Percentiles rank a stretch among this genome's conserved stretches.
phyloP scores from a whole-genome alignment of 257 asterid genomes.

The Apocynum venetum region DNA sequence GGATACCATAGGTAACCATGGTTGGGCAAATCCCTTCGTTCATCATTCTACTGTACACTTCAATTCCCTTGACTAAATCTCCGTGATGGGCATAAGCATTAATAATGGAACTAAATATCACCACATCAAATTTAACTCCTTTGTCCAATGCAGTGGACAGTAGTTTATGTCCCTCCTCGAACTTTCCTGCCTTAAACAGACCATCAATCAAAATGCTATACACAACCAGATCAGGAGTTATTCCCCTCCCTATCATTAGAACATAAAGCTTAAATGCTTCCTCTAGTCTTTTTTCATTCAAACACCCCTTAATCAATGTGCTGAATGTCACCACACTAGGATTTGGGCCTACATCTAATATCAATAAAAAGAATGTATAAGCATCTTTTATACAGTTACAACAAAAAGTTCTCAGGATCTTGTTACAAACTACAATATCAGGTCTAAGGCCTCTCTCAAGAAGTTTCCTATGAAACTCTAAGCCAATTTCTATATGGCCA shows the following conservation, averaged over 20 bases:
- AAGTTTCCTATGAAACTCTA: constrained; percentile 31
- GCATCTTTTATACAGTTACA: constrained; percentile 19
- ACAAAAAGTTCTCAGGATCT: constrained; percentile 25
- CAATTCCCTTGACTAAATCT: constrained; percentile 28
- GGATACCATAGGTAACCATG: constrained; percentile 37
- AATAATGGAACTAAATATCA: constrained; percentile 31
- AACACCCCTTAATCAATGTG: constrained; percentile 30
- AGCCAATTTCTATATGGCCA: constrained; percentile 21
- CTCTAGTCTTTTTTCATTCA: constrained; percentile 29
- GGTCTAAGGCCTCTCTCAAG: constrained; percentile 25
- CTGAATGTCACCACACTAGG: constrained; percentile 45
- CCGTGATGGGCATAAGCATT: constrained; percentile 32
- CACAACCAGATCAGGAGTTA: constrained; percentile 36
- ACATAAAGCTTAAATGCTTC: constrained; percentile 36
- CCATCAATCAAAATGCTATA: constrained; percentile 43
- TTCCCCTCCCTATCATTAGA: constrained; percentile 28
- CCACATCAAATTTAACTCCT: constrained; percentile 37
- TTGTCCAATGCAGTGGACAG: constrained; percentile 29
- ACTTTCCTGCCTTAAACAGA: constrained; percentile 36
- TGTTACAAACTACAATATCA: constrained; percentile 33
- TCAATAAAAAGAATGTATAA: constrained; percentile 22
- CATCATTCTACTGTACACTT: constrained; percentile 31
- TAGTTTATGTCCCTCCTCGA: constrained; percentile 27
- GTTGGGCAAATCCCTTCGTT: constrained; percentile 34
- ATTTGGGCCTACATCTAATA: constrained; percentile 35